A percentile compares a stretch with the other conserved stretches of the same genome.
phyloP scores from a whole-genome alignment of 768 basidiomycete genomes.

The Mycena crocata region DNA sequence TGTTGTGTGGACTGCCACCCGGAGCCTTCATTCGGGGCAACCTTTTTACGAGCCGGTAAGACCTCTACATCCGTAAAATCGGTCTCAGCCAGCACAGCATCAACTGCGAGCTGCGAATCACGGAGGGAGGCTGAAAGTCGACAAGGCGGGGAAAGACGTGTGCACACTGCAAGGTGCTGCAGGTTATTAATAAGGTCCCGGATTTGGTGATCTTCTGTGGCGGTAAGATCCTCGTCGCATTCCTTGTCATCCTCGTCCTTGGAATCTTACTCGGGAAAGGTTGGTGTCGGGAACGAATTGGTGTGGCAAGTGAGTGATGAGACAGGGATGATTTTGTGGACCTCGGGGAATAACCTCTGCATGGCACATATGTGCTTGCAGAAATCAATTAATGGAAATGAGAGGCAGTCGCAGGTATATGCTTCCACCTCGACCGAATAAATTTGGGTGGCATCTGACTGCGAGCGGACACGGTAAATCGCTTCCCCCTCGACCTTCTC shows the following conservation, averaged over 20 bases:
- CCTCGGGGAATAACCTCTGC: slow-evolving; percentile 12
- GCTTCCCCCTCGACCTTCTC: background rate
- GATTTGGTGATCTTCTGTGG: background rate
- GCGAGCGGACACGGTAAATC: background rate
- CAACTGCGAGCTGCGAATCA: background rate
- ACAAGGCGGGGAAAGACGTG: slow-evolving; percentile 2
- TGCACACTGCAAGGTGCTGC: slow-evolving; percentile 14
- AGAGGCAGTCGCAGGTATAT: slow-evolving; percentile 6
- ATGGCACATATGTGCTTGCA: slow-evolving; percentile 18
- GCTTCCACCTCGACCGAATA: slow-evolving; percentile 12
- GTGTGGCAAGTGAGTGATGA: background rate
- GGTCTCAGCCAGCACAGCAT: background rate
- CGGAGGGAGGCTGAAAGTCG: background rate
- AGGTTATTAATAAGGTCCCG: background rate
- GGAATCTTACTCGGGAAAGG: background rate
- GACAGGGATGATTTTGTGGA: background rate
- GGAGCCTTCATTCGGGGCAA: background rate
- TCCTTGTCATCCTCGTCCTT: slow-evolving; percentile 1
- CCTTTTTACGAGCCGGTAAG: background rate
- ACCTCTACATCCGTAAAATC: background rate
- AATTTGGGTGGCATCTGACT: background rate
- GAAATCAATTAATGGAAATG: slow-evolving; percentile 14
- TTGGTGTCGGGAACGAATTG: background rate
- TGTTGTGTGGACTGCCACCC: background rate
- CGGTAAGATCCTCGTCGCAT: background rate